Base-by-base conservation (phyloP, 345 rosid genomes). In the Cardamine occulta region DNA sequence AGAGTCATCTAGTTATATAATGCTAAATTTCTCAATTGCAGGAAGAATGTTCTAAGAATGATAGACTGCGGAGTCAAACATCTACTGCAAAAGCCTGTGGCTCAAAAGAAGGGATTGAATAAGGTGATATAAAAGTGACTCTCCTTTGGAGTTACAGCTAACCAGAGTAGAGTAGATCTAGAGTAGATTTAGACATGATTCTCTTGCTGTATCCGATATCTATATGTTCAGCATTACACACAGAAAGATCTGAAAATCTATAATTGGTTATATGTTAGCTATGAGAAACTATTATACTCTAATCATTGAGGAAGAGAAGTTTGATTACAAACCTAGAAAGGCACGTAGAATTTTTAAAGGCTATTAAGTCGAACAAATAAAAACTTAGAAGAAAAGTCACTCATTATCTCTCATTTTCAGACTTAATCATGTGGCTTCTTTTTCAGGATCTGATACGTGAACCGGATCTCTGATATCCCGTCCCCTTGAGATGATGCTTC, bases 21-120 rank as follows among this genome's bases (percentile, higher is more conserved):
- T 58, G 48, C 39, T 67, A 72, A 58, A 29, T 19, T 24, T 19
- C 32, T 51, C 31, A 21, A 42, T 40, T 4, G 37, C 81, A 89
- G 92, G 89, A 84, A 73, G 86, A 85, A 85, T 80, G 86, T 69
- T 17, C 83, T 31, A 80, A 79, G 74, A 88, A 88, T 53, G 85
- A 76, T 69, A 84, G 57, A 61, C 87, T 86, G 51, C 70, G 28
- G 51, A 74, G 62, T 28, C 80, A 65, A 59, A 45, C 34, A 11
- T 56, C 79, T 55, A 10, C 66, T 62, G 47, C 40, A 28, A 64
- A 39, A 18, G 17, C 62, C 66, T 17, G 56, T 47, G 47, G 48
- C 58, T 24, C 67, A 12, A 53, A 79, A 63, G 37, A 72, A 74
- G 48, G 15, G 42, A 17, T 5, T 45, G 55, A 68, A 28, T 35